Evolutionary conservation across 1,284 basidiomycete species (phyloP).

Genomic region (Sporisorium exsertum): DNA sequence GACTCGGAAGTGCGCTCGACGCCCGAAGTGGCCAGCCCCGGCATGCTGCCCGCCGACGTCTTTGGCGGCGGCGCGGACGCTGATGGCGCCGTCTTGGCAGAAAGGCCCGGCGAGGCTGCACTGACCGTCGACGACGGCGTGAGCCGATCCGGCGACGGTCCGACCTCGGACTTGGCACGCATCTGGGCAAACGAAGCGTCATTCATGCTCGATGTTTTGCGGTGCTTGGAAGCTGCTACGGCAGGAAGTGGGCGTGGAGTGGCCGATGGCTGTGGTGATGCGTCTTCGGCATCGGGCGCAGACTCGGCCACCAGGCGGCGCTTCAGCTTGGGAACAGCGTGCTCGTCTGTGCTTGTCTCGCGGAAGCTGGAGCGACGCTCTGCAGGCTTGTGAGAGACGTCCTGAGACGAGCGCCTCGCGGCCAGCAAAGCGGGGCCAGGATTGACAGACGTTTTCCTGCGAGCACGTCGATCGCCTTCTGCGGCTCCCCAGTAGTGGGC

Average conservation of each 20-base stretch:
- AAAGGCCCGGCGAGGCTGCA: conserved; percentile 10
- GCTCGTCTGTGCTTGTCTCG: conserved; percentile 28
- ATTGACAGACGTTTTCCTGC: conserved; percentile 45
- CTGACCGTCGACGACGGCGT: conserved; percentile 8
- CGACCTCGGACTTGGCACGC: conserved; percentile 19
- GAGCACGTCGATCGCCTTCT: conserved; percentile 54
- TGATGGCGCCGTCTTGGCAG: conserved; percentile 23
- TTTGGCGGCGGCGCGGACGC: conserved; percentile 21
- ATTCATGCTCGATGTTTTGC: conserved; percentile 48
- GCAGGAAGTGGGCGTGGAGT: conserved; percentile 7
- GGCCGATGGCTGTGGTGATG: neutral
- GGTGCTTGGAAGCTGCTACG: conserved; percentile 26
- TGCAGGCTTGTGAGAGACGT: conserved; percentile 22
- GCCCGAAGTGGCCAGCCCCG: conserved; percentile 64
- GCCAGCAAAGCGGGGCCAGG: conserved; percentile 41
- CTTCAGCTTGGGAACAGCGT: conserved; percentile 24
- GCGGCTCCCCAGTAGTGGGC: conserved; percentile 67
- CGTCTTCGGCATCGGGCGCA: conserved; percentile 42
- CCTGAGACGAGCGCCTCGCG: conserved; percentile 27
- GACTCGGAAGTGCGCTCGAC: conserved; percentile 65
- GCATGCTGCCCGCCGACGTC: conserved; percentile 28
- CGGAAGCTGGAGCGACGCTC: conserved; percentile 47
- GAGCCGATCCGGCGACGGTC: conserved; percentile 22
- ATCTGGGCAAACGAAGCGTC: conserved; percentile 27
- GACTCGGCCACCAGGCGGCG: conserved; percentile 42